These are phyloP conservation scores for Gynostemma pentaphyllum DNA, from an alignment of 306 rosid genomes.

Conservation along the genomic window DNA sequence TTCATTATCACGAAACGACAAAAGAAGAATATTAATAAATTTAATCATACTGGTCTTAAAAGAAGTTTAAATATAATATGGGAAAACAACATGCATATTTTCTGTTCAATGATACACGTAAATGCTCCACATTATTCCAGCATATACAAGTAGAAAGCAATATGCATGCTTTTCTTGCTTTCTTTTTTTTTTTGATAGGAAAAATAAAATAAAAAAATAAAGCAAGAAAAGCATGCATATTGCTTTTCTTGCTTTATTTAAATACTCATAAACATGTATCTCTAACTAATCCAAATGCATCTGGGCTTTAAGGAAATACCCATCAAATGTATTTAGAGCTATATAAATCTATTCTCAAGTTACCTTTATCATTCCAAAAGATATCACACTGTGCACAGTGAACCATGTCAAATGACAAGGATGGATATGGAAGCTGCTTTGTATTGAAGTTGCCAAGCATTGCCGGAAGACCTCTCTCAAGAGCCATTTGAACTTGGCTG, in stretches of 20 bases:
- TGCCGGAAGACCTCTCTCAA: slow-evolving; percentile 99
- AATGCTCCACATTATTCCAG: not conserved
- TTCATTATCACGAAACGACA: not conserved
- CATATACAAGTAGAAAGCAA: not conserved
- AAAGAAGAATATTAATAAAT: not conserved
- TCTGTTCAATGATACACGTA: not conserved
- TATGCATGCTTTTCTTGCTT: not conserved
- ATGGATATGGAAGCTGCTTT: slow-evolving; percentile 87
- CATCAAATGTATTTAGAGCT: not conserved
- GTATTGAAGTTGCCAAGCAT: slow-evolving; percentile 70
- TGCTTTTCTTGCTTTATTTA: too few relatives aligned
- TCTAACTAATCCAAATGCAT: not conserved
- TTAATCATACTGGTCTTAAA: not conserved
- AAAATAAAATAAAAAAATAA: too few relatives aligned
- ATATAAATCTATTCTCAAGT: slow-evolving; percentile 8
- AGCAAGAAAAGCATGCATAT: not conserved
- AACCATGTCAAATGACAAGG: slow-evolving; percentile 87
- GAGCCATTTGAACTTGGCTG: slow-evolving; percentile 97
- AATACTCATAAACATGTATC: not conserved
- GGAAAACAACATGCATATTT: not conserved
- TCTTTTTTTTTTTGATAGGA: too few relatives aligned
- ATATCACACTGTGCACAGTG: slow-evolving; percentile 96
- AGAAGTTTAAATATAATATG: not conserved
- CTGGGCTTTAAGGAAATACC: not conserved
- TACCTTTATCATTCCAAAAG: slow-evolving; percentile 81